phyloP scores from a whole-genome alignment of 176 grass and related monocot genomes.

The Aegilops bicornis region DNA sequence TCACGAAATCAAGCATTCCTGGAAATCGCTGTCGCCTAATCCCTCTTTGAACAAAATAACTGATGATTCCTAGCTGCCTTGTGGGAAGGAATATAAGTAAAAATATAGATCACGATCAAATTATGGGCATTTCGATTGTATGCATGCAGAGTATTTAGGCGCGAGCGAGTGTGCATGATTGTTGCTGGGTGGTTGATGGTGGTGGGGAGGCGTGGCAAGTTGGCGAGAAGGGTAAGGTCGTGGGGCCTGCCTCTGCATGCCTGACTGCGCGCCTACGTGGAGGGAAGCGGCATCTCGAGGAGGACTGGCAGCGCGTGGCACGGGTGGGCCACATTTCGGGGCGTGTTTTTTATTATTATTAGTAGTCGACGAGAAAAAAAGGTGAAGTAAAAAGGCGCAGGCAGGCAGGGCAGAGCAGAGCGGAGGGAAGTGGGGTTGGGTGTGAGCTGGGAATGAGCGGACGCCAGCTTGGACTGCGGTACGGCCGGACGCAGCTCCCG shows the following conservation, averaged over 20 bases:
- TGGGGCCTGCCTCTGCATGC: neutral
- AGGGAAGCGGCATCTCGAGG: slow-evolving; percentile 58
- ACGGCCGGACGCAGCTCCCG: slow-evolving; percentile 42
- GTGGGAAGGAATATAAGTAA: too few species aligned
- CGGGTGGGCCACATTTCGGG: neutral
- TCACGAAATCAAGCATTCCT: too few species aligned
- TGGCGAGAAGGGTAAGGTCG: neutral
- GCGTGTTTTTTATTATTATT: neutral
- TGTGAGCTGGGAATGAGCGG: slow-evolving; percentile 48
- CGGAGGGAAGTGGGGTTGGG: too few species aligned
- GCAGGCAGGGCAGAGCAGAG: neutral
- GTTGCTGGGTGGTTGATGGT: neutral
- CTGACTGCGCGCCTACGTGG: slow-evolving; percentile 21
- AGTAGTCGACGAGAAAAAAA: neutral
- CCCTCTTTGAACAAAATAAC: too few species aligned
- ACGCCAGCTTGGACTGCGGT: slow-evolving; percentile 2
- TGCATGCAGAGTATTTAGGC: too few species aligned
- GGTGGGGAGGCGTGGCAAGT: slow-evolving; percentile 10
- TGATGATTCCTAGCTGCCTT: too few species aligned
- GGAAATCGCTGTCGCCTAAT: too few species aligned
- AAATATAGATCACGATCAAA: too few species aligned
- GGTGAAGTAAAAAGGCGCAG: neutral
- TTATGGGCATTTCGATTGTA: too few species aligned
- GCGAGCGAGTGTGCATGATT: neutral
- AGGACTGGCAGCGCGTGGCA: neutral